These are phyloP conservation scores for Carex littledalei DNA, from an alignment of 176 grass and related monocot genomes.

Conservation along the genomic window DNA sequence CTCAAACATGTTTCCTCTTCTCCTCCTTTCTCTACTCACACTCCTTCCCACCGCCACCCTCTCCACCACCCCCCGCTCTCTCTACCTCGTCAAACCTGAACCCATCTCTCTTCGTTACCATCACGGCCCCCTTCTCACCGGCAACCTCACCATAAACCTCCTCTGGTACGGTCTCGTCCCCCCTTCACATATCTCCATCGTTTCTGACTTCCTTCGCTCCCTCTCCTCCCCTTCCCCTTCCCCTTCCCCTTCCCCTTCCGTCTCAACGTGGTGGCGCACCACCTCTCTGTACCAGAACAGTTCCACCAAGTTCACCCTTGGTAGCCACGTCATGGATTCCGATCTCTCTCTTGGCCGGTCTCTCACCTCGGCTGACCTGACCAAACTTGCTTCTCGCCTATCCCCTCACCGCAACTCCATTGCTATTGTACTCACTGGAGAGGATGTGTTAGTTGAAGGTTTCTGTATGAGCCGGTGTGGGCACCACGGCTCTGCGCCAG, in stretches of 20 bases:
- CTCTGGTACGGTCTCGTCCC: constrained; percentile 76
- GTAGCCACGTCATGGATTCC: constrained; percentile 46
- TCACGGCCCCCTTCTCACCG: constrained; percentile 54
- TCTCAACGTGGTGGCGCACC: constrained; percentile 56
- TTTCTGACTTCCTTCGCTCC: constrained; percentile 60
- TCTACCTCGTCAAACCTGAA: constrained; percentile 42
- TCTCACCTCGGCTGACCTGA: constrained; percentile 32
- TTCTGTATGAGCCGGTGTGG: constrained; percentile 72
- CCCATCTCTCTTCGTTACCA: constrained; percentile 59
- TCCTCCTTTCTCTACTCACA: constrained; percentile 13
- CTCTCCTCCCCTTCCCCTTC: constrained; percentile 18
- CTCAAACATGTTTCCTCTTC: neutral
- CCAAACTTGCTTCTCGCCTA: constrained; percentile 37
- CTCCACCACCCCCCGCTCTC: constrained; percentile 35
- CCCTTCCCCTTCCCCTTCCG: constrained; percentile 27
- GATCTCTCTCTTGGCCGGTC: constrained; percentile 31
- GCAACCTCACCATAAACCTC: constrained; percentile 55
- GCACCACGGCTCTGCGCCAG: constrained; percentile 41
- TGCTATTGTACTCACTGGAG: constrained; percentile 37
- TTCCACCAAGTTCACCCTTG: constrained; percentile 43
- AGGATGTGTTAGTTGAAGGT: constrained; percentile 51
- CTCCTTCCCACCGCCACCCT: neutral
- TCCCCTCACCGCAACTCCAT: constrained; percentile 51
- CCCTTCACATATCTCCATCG: constrained; percentile 45
- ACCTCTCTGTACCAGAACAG: constrained; percentile 52